A percentile compares a stretch with the other conserved stretches of the same genome.
These are phyloP conservation scores for Spinacia oleracea DNA, from an alignment of 179 eudicot genomes.

Conservation along the genomic window DNA sequence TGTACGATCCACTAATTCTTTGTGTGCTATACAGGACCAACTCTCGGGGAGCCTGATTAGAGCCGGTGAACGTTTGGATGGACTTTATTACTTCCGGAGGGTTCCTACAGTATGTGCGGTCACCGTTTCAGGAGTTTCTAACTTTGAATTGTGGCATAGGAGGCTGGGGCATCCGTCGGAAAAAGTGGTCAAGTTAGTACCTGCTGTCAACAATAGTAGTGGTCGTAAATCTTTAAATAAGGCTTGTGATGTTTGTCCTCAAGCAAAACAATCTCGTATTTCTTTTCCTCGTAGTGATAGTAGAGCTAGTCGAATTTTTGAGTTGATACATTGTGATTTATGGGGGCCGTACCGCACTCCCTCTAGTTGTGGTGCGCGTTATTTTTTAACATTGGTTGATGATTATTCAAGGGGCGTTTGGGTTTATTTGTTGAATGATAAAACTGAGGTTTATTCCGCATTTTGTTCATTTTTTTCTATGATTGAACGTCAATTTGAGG, in stretches of 20 bases:
- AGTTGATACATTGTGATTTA: too few relatives aligned
- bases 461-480: too few relatives aligned
- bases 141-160: neutral
- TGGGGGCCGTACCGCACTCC: too few relatives aligned
- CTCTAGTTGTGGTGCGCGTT: too few relatives aligned
- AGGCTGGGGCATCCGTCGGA: conserved; percentile 2
- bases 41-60: conserved; percentile 5
- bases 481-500: neutral
- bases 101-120: neutral
- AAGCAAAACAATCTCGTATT: neutral
- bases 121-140: too few relatives aligned
- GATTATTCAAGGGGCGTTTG: too few relatives aligned
- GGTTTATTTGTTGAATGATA: too few relatives aligned
- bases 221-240: neutral
- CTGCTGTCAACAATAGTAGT: neutral
- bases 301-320: neutral
- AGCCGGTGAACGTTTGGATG: neutral
- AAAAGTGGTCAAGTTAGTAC: neutral
- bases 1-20: neutral
- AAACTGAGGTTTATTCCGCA: too few relatives aligned
- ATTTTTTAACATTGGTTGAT: too few relatives aligned
- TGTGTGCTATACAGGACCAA: conserved; percentile 7
- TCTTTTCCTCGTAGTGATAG: neutral
- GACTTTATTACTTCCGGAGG: neutral
- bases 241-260: neutral